These are phyloP conservation scores for Ramaria rubella DNA, from an alignment of 768 basidiomycete species.

Conservation along the genomic window DNA sequence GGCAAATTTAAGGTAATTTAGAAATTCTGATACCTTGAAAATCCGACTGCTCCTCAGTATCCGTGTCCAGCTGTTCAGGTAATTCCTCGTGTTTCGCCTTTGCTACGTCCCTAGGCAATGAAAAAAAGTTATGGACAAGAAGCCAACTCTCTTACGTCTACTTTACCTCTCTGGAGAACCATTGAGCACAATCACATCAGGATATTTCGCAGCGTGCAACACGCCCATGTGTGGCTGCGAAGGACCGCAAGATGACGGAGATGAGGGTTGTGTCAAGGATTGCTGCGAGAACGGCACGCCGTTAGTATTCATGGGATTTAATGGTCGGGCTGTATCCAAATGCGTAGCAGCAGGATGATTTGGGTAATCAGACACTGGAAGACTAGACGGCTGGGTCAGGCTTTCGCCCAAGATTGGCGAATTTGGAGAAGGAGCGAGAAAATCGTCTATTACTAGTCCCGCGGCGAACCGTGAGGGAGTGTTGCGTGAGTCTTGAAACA, in stretches of 20 bases:
- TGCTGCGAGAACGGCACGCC: not conserved
- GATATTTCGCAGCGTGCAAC: not conserved
- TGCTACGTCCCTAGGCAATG: not conserved
- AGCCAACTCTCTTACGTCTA: not conserved
- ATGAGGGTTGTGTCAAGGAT: not conserved
- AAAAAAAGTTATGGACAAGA: not conserved
- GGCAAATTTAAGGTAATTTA: no score
- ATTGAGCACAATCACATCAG: not conserved
- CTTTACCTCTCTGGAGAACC: not conserved
- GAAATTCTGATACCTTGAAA: no score
- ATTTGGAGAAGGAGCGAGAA: not conserved
- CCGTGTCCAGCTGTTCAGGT: no score
- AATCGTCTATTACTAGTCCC: not conserved
- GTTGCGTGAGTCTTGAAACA: not conserved
- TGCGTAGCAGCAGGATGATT: not conserved
- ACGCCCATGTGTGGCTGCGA: not conserved
- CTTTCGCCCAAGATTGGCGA: not conserved
- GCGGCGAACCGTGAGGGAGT: not conserved
- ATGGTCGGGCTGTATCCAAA: no score
- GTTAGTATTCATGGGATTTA: no score
- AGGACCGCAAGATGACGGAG: not conserved
- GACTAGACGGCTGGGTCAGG: constrained; percentile 2
- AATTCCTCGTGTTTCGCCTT: not conserved
- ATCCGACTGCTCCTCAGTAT: not conserved
- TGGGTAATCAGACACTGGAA: not conserved